Percentiles rank a stretch among this genome's conserved stretches.
Evolutionary conservation across 352 stramenopile genomes (phyloP).

Genomic region (Globisporangium radiosum): DNA sequence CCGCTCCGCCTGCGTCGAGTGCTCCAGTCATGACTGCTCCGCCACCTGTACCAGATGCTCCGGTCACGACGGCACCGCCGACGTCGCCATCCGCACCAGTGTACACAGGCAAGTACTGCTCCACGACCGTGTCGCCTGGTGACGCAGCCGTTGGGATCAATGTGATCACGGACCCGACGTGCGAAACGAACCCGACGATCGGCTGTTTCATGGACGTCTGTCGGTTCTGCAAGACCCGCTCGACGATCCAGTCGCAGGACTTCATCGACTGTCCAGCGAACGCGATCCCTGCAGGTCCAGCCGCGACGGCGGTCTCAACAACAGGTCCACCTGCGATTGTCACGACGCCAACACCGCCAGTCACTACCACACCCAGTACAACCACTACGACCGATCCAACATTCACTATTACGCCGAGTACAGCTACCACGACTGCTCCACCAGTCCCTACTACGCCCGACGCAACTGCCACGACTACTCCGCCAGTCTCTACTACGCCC

Average conservation of each 20-base stretch:
- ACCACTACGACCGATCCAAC: too few species aligned
- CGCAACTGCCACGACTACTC: background rate
- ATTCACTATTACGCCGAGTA: too few species aligned
- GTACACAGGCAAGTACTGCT: conserved; percentile 3
- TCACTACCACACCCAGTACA: background rate
- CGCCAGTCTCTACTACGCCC: background rate
- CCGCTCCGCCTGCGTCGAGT: too few species aligned
- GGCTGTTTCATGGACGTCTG: conserved; percentile 11
- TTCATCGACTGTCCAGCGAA: conserved; percentile 7
- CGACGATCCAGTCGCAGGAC: conserved; percentile 4
- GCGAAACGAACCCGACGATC: conserved; percentile 2
- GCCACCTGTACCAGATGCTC: too few species aligned
- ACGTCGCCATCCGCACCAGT: too few species aligned
- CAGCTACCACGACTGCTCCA: background rate
- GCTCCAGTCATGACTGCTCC: too few species aligned
- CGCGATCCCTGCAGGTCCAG: background rate
- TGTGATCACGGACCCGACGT: conserved; percentile 8
- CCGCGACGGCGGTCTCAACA: background rate
- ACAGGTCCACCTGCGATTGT: background rate
- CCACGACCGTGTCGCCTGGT: background rate
- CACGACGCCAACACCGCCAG: background rate
- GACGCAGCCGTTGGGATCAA: conserved; percentile 11
- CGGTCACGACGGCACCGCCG: too few species aligned
- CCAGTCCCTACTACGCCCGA: background rate
- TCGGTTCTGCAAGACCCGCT: conserved; percentile 12